Base-by-base conservation (phyloP, 2,329 filamentous ascomycete species). In the Diaporthe citriasiana region DNA sequence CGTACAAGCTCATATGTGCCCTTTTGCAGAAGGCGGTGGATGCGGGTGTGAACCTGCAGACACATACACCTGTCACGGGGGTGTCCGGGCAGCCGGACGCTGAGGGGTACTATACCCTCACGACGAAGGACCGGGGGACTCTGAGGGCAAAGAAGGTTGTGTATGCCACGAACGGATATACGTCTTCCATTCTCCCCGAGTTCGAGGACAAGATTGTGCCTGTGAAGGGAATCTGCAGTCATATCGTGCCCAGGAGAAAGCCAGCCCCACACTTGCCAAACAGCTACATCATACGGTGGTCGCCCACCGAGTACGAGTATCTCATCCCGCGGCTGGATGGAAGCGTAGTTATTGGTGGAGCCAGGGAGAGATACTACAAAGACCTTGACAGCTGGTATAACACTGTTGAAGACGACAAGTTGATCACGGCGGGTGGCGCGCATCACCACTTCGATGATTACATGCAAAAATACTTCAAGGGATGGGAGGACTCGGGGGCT, bases 301-400 rank as follows among this genome's bases (percentile, higher is more conserved):
- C 73, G 6, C 69, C 74, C 0, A 73, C 63, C 2, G 76, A 78
- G 38, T 79, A 77, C 65, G 79, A 81, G 71, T 86, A 86, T 76
- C 78, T 85, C 35, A 84, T 84, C 47, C 83, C 84, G 5, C 79
- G 82, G 59, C 77, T 79, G 9, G 85, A 85, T 70, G 83, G 84
- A 7, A 82, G 83, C 66, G 84, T 86, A 63, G 78, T 86, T 15
- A 83, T 87, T 1, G 85, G 85, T 6, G 87, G 87, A 33, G 86
- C 82, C 1, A 77, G 79, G 30, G 77, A 78, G 45, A 77, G 73
- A 1, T 87, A 81, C 76, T 77, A 76, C 51, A 22, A 50, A 7
- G 77, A 85, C 19, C 75, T 77, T 4, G 73, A 80, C 12, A 76
- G 81, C 51, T 88, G 87, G 86, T 85, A 84, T 75, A 79, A 84